phyloP scores from a whole-genome alignment of 1,284 basidiomycete species.

The Cystobasidiaceae sp. region DNA sequence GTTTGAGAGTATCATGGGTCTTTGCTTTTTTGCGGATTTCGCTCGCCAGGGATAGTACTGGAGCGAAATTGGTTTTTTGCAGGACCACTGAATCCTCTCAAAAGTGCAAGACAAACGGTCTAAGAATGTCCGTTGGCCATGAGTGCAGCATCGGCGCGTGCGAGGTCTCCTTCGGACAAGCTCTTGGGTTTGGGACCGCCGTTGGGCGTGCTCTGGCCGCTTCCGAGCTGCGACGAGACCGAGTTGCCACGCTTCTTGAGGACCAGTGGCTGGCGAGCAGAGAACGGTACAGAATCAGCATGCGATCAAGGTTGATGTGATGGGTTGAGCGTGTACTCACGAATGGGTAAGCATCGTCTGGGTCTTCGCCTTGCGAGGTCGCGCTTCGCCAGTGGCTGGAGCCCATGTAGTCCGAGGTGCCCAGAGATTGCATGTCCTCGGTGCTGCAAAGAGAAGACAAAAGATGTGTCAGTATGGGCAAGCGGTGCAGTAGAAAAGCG shows the following conservation, averaged over 20 bases:
- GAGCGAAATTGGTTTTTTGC: too few species aligned
- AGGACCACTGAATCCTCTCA: too few species aligned
- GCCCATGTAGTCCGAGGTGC: slow-evolving; percentile 57
- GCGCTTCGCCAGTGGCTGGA: slow-evolving; percentile 45
- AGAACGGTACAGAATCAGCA: slow-evolving; percentile 52
- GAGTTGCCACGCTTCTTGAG: slow-evolving; percentile 81
- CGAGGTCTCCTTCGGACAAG: slow-evolving; percentile 75
- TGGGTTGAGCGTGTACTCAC: slow-evolving; percentile 22
- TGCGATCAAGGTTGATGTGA: slow-evolving; percentile 49
- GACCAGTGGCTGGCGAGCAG: slow-evolving; percentile 30
- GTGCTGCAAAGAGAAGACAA: too few species aligned
- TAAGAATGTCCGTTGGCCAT: slow-evolving; percentile 22
- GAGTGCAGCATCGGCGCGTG: slow-evolving; percentile 74
- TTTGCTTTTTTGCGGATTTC: too few species aligned
- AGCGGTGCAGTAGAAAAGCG: too few species aligned
- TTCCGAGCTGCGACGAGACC: slow-evolving; percentile 59
- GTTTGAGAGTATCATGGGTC: too few species aligned
- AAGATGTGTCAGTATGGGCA: too few species aligned
- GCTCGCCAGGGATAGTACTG: too few species aligned
- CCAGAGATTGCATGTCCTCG: slow-evolving; percentile 68
- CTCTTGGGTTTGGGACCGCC: slow-evolving; percentile 58
- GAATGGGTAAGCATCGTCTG: slow-evolving; percentile 86
- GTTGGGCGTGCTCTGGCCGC: slow-evolving; percentile 77
- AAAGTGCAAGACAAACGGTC: background rate
- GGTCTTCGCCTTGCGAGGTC: slow-evolving; percentile 60